Evolutionary conservation across 2,329 filamentous ascomycete genomes (phyloP).

Genomic region (Fusarium abutilonis): DNA sequence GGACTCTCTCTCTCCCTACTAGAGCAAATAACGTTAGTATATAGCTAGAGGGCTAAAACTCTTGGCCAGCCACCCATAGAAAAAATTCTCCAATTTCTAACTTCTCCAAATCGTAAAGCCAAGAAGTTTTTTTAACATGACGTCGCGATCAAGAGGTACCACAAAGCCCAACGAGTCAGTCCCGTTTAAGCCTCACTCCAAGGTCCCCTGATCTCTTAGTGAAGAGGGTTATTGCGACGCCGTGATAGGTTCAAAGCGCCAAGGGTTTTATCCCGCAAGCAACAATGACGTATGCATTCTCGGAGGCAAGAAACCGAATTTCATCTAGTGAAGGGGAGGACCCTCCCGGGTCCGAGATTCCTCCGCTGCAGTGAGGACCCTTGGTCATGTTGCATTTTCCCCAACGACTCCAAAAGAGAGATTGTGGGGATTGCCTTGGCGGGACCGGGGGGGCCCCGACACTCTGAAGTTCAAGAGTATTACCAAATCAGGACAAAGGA

Average conservation of each 20-base stretch:
- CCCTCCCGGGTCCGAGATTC: not conserved
- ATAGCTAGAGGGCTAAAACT: no score
- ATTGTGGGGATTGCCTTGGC: constrained; percentile 7
- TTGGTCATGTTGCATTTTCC: not conserved
- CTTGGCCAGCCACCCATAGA: not conserved
- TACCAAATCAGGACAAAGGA: not conserved
- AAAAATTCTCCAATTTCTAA: not conserved
- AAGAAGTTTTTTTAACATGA: not conserved
- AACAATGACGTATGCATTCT: not conserved
- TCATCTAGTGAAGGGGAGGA: not conserved
- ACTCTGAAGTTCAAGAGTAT: not conserved
- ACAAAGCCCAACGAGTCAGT: not conserved
- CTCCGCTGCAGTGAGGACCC: not conserved
- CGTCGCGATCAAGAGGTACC: not conserved
- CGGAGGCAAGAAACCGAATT: not conserved
- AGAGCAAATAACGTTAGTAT: no score
- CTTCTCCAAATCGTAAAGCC: not conserved
- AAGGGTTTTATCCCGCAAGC: not conserved
- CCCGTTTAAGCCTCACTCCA: not conserved
- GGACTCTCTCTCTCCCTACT: no score
- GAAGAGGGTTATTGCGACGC: not conserved
- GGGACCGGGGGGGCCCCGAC: not conserved
- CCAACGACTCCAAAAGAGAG: constrained; percentile 12
- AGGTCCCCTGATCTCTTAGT: not conserved
- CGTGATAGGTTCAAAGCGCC: not conserved